Base-by-base conservation (phyloP, 345 rosid genomes). In the Brassica cretica region DNA sequence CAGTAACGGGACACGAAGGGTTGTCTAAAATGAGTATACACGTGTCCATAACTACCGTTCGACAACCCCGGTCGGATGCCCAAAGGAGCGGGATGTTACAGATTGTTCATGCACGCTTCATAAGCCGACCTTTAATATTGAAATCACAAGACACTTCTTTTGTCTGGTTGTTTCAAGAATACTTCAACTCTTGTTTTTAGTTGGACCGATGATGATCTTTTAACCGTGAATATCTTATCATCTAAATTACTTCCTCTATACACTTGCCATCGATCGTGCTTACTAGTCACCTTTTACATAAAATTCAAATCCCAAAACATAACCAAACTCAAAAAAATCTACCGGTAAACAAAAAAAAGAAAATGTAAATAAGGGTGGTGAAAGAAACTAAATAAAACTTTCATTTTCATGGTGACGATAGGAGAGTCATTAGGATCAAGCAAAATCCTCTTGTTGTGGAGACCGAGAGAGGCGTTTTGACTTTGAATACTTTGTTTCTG, bases 251-350 rank as follows among this genome's bases (percentile, higher is more conserved):
- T 74, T 41, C 82, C 82, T 74, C 79, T 80, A 70, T 74, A 80
- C 65, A 80, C 82, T 80, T 74, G 79, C 82, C 82, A 80, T 70
- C 82, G 78, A 58, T 80, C 82, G 53, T 80, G 79, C 74, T 80
- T 80, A 65, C 82, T 80, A 33, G 79, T 70, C 72, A 80, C 79
- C 82, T 80, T 73, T 39, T 39, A 33, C 18, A 64, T 3, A 55
- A 49, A 49, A 33, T 71, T 71, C 51, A 64, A 55, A 71, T 27
- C 53, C 29, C 63, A 21, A 55, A 9, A 11, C 32, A 72, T 44
- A 78, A 78, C 18, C 25, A 71, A 78, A 24, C 61, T 56, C 12
- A 21, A 56, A 2, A 39, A 70, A 74, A 19, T 12, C 21, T 12
- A 73, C 33, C 11, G 51, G 10, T 9, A 0, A 39, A 30, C 79